Base-by-base conservation (phyloP, 2,329 filamentous ascomycete species). In the Cadophora sp. region DNA sequence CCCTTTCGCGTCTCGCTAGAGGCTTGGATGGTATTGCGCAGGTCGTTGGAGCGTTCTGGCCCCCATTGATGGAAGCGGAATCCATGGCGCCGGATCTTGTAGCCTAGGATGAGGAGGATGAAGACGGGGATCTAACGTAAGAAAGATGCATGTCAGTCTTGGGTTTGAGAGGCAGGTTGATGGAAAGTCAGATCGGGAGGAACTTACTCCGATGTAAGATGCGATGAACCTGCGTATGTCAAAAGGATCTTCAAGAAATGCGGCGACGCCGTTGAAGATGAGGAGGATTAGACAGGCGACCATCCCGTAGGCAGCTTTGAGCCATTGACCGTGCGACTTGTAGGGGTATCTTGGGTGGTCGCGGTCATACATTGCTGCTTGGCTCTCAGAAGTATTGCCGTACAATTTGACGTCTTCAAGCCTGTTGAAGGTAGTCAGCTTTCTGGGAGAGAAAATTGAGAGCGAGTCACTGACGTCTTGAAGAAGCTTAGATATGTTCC, bases 401-500 rank as follows among this genome's bases (percentile, higher is more conserved):
- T 79, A 80, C 1, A 76, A 58, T 66, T 81, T 80, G 18, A 78
- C 76, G 33, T 80, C 76, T 66, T 79, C 71, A 2, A 81, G 76
- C 11, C 80, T 81, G 59, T 47, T 41, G 5, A 58, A 8, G 6
- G 20, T 14, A 27, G 27, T 50, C 9, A 41, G 20, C 11, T 43
- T 39, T 14, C 22, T 58, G 16, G 30, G 13, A 6, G 50, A 20
- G 43, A 45, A 20, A 2, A 14, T 30, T 9, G 16, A 16, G 20
- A 33, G 13, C 14, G 3, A 18, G 22, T 47, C 18, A 62, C 71
- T 55, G 71, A 81, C 79, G 76, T 78, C 62, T 75, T 75, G 71
- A 76, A 80, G 68, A 80, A 80, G 33, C 68, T 76, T 45, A 81
- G 73, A 72, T 81, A 81, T 0, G 80, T 80, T 24, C 76, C 79